A percentile compares a stretch with the other conserved stretches of the same genome.
phyloP scores from a whole-genome alignment of 176 grass and related monocot genomes.

The Carex kokanica region DNA sequence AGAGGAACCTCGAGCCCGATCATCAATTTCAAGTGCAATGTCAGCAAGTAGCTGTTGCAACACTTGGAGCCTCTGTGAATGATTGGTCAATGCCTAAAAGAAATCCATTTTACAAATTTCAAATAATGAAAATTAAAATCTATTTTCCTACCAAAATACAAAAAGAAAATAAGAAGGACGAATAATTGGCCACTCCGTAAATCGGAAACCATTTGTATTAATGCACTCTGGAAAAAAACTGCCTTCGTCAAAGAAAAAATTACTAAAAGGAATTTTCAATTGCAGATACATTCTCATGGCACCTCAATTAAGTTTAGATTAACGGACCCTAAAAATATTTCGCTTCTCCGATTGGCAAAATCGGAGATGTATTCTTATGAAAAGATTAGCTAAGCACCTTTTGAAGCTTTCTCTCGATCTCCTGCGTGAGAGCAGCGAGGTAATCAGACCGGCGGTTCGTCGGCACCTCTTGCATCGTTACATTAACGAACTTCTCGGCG shows the following conservation, averaged over 20 bases:
- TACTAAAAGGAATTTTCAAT: neutral
- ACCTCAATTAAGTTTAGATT: neutral
- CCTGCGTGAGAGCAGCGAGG: constrained; percentile 66
- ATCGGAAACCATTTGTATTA: neutral
- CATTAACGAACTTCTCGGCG: neutral
- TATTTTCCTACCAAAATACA: neutral
- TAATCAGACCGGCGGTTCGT: constrained; percentile 50
- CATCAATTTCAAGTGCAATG: constrained; percentile 77
- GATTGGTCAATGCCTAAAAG: constrained; percentile 56
- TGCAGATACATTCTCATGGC: neutral
- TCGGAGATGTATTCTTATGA: neutral
- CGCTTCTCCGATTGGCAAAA: neutral
- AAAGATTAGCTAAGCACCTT: constrained; percentile 39
- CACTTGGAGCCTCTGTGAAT: constrained; percentile 53
- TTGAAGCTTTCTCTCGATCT: constrained; percentile 93
- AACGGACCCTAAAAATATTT: neutral
- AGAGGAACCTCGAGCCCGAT: constrained; percentile 59
- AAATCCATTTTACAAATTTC: neutral
- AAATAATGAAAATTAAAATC: neutral
- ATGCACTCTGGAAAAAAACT: neutral
- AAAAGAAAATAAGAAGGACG: neutral
- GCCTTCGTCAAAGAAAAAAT: neutral
- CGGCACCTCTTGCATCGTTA: constrained; percentile 33
- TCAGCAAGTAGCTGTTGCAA: constrained; percentile 84
- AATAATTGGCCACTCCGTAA: neutral